Base-by-base conservation (phyloP, 345 rosid genomes). In the Salix exigua region DNA sequence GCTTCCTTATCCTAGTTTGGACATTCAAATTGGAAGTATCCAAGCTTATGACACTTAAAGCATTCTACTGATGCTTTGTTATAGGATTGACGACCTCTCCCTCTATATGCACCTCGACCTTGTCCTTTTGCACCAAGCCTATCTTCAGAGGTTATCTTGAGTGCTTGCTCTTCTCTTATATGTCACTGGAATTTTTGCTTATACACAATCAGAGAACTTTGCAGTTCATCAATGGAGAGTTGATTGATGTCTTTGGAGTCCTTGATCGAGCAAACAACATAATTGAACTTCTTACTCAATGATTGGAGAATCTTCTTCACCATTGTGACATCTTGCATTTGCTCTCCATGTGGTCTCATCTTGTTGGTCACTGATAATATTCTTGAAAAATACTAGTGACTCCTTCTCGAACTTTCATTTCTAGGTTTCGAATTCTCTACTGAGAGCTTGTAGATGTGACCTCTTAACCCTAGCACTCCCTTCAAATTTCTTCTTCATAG, bases 1-100 rank as follows among this genome's bases (percentile, higher is more conserved):
- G 6, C 42, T 66, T 66, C 17, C 6, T 37, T 66, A 33, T 66
- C 48, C 70, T 2, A 51, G 4, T 17, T 71, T 71, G 74, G 66
- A 61, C 66, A 72, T 19, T 72, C 30, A 72, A 0, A 30, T 35
- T 68, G 72, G 25, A 40, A 68, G 6, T 68, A 35, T 42, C 72
- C 35, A 44, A 68, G 58, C 7, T 68, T 58, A 2, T 72, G 50
- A 11, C 66, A 60, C 19, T 72, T 72, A 35, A 33, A 72, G 48
- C 66, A 72, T 60, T 58, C 67, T 18, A 58, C 16, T 21, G 50
- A 58, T 13, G 50, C 51, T 72, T 72, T 72, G 35, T 58, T 72
- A 12, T 72, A 72, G 50, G 31, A 13, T 6, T 37, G 2, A 0
- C 6, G 12, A 25, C 58, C 1, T 50, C 42, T 4, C 8, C 40